A percentile compares a stretch with the other conserved stretches of the same genome.
phyloP scores from a whole-genome alignment of 768 basidiomycete species.

The Tremella yokohamensis region DNA sequence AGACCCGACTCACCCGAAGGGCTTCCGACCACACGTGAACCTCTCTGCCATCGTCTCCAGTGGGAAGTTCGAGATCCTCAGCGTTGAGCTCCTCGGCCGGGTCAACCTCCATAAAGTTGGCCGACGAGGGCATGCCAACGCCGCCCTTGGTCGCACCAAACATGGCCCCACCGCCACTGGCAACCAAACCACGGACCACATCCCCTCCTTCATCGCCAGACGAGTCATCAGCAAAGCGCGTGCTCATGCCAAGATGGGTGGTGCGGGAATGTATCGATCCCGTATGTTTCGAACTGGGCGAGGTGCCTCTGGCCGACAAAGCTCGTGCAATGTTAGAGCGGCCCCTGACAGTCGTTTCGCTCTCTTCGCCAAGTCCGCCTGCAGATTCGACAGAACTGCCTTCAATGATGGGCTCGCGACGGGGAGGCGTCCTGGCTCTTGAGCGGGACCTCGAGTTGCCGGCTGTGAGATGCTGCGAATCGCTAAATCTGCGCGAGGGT shows the following conservation, averaged over 20 bases:
- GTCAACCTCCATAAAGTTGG: conserved; percentile 42
- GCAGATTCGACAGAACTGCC: neutral
- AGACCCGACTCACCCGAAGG: conserved; percentile 27
- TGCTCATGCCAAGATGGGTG: conserved; percentile 11
- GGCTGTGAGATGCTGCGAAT: neutral
- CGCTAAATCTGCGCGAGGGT: conserved; percentile 3
- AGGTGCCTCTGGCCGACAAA: neutral
- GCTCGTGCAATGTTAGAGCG: conserved; percentile 1
- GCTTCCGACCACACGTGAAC: conserved; percentile 37
- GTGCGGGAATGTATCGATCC: neutral
- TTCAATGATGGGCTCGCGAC: conserved; percentile 14
- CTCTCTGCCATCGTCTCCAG: conserved; percentile 33
- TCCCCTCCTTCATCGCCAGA: conserved; percentile 41
- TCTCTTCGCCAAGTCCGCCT: neutral
- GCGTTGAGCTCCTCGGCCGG: conserved; percentile 48
- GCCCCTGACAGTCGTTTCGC: neutral
- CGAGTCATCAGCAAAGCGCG: conserved; percentile 33
- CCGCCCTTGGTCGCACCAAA: conserved; percentile 26
- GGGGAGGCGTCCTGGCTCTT: conserved; percentile 38
- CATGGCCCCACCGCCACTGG: conserved; percentile 30
- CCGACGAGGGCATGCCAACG: conserved; percentile 24
- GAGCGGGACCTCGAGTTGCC: conserved; percentile 38
- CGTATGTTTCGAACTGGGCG: neutral
- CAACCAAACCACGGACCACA: conserved; percentile 27
- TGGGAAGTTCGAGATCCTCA: conserved; percentile 45